Conservation (phyloP, 2,329 filamentous ascomycete species). For the Emmonsiellopsis sp. region DNA sequence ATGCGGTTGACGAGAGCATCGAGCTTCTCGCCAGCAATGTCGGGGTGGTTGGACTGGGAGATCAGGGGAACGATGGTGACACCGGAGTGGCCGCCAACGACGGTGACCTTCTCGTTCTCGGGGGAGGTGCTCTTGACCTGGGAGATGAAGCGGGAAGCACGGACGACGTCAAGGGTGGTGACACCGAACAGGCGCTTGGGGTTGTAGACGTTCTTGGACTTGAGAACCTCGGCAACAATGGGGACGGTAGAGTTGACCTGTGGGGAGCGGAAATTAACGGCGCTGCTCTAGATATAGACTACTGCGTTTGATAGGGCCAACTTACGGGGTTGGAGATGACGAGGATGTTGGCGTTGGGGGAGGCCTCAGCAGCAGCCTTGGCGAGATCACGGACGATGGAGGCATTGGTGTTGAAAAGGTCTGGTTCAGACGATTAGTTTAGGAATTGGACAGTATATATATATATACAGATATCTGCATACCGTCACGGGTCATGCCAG, state of each 20-base stretch:
- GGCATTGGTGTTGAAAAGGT: slow-evolving; percentile 99
- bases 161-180: slow-evolving; percentile 97
- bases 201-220: slow-evolving; percentile 92
- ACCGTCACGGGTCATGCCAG: slow-evolving; percentile 97
- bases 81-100: slow-evolving; percentile 94
- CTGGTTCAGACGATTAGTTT: slow-evolving; percentile 32
- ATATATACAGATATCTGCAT: slow-evolving; percentile 18
- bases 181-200: slow-evolving; percentile 98
- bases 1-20: slow-evolving; percentile 82
- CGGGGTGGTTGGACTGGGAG: slow-evolving; percentile 81
- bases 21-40: slow-evolving; percentile 67
- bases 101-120: slow-evolving; percentile 85
- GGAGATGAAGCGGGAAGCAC: slow-evolving; percentile 94
- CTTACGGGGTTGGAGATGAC: slow-evolving; percentile 92
- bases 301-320: slow-evolving; percentile 5
- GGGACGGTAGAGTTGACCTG: slow-evolving; percentile 97
- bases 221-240: slow-evolving; percentile 95
- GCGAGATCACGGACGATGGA: slow-evolving; percentile 97
- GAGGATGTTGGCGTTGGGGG: slow-evolving; percentile 88
- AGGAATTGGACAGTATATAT: not conserved
- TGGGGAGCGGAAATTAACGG: not conserved
- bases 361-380: slow-evolving; percentile 82
- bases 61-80: slow-evolving; percentile 98
- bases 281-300: not conserved
- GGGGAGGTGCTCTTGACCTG: slow-evolving; percentile 88